phyloP scores from a whole-genome alignment of 805 yeast genomes.

The Komagataella pseudopastoris region DNA sequence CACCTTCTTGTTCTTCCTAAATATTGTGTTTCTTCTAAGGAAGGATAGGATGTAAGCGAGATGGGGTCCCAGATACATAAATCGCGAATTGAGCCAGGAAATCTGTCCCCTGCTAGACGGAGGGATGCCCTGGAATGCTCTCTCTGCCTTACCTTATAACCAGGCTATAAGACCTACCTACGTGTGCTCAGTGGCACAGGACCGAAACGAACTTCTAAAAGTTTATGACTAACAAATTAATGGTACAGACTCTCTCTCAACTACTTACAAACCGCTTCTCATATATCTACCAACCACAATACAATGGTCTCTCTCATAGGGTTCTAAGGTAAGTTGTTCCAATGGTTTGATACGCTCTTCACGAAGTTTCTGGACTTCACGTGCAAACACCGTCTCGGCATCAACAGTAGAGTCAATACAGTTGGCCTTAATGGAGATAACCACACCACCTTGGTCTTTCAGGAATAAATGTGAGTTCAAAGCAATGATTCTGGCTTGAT shows the following conservation, averaged over 20 bases:
- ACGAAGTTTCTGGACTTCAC: conserved; percentile 97
- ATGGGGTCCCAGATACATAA: neutral
- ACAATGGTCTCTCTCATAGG: conserved; percentile 99
- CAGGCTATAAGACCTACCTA: neutral
- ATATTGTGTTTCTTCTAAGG: neutral
- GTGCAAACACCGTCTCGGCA: conserved; percentile 98
- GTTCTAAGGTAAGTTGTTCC: conserved; percentile 97
- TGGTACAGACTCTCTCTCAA: neutral
- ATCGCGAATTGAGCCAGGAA: neutral
- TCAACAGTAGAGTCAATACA: conserved; percentile 99
- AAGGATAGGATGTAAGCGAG: neutral
- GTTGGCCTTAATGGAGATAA: conserved; percentile 98
- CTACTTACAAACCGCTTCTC: conserved; percentile 61
- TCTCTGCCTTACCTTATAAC: neutral
- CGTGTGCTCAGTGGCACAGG: neutral
- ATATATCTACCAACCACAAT: conserved; percentile 93
- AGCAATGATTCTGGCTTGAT: conserved; percentile 99
- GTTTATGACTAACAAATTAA: neutral
- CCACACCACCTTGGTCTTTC: conserved; percentile 97
- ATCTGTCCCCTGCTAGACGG: neutral
- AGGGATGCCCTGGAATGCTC: neutral
- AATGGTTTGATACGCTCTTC: conserved; percentile 97
- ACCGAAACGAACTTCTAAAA: neutral
- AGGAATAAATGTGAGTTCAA: conserved; percentile 95
- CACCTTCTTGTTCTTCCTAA: neutral